Evolutionary conservation across 1,139 yeast genomes (phyloP).

Genomic region (Debaryomyces sp.): DNA sequence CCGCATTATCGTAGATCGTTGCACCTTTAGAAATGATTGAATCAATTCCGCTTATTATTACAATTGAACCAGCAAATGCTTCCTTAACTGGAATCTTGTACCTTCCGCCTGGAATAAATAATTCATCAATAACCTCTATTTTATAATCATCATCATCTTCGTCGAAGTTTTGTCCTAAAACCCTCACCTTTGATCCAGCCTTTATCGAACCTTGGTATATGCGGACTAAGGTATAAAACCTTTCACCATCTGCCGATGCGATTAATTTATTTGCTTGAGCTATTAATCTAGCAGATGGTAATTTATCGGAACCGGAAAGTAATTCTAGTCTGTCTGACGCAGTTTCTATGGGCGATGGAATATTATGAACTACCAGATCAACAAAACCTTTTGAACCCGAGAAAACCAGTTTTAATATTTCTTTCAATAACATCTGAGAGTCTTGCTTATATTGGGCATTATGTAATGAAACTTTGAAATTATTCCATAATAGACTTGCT

Average conservation of each 20-base stretch:
- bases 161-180: constrained; percentile 59
- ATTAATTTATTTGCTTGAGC: constrained; percentile 67
- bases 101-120: constrained; percentile 72
- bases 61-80: constrained; percentile 68
- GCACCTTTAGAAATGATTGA: constrained; percentile 60
- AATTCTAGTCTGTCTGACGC: neutral
- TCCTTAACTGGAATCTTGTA: constrained; percentile 59
- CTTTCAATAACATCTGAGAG: constrained; percentile 57
- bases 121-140: constrained; percentile 43
- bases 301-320: constrained; percentile 1
- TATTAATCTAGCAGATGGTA: constrained; percentile 18
- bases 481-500: constrained; percentile 41
- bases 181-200: constrained; percentile 49
- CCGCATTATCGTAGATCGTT: constrained; percentile 37
- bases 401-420: constrained; percentile 59
- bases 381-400: constrained; percentile 55
- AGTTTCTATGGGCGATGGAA: constrained; percentile 44
- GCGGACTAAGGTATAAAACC: constrained; percentile 59
- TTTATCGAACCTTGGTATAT: constrained; percentile 62
- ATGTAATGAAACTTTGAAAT: constrained; percentile 48
- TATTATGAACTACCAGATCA: constrained; percentile 41
- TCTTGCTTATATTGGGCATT: constrained; percentile 50
- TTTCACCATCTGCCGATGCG: constrained; percentile 51
- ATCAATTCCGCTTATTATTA: constrained; percentile 66
- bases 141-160: constrained; percentile 58